Evolutionary conservation across 192 early-diverging fungal species (phyloP).

Genomic region (Phlyctochytrium bullatum): DNA sequence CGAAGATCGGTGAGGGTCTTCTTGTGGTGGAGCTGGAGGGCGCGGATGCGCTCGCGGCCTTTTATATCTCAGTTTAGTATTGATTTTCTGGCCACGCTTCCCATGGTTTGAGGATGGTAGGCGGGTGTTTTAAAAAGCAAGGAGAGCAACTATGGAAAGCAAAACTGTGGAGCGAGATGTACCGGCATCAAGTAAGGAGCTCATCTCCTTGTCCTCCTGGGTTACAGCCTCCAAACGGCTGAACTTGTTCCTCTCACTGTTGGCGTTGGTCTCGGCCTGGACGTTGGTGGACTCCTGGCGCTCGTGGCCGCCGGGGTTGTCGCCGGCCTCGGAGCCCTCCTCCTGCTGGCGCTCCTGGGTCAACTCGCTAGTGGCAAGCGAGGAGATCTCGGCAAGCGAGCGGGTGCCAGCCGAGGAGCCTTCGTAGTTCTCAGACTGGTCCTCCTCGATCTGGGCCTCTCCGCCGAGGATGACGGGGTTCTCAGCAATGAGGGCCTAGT

Average conservation of each 20-base stretch:
- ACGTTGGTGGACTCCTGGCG: not conserved
- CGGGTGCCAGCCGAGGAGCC: not conserved
- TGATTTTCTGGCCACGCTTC: not conserved
- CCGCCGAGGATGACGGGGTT: conserved; percentile 21
- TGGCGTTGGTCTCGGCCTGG: not conserved
- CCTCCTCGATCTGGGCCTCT: conserved; percentile 9
- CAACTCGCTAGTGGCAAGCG: not conserved
- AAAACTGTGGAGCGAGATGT: not conserved
- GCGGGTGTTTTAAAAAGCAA: not conserved
- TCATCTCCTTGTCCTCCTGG: not conserved
- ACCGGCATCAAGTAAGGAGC: not conserved
- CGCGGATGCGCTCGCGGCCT: conserved; percentile 20
- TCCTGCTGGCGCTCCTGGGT: not conserved
- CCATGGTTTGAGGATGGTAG: not conserved
- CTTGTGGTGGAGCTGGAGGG: conserved; percentile 17
- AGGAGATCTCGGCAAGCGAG: not conserved
- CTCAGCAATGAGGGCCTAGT: conserved; percentile 20
- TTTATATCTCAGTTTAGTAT: not conserved
- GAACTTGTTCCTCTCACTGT: conserved; percentile 4
- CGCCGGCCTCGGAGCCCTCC: not conserved
- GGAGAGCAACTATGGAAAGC: not conserved
- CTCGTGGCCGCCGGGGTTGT: not conserved
- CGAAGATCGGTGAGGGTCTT: conserved; percentile 18
- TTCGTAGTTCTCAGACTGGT: not conserved
- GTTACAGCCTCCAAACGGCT: not conserved